Conservation (phyloP, 116 monocot species). For the Papilionanthe hybrid region DNA sequence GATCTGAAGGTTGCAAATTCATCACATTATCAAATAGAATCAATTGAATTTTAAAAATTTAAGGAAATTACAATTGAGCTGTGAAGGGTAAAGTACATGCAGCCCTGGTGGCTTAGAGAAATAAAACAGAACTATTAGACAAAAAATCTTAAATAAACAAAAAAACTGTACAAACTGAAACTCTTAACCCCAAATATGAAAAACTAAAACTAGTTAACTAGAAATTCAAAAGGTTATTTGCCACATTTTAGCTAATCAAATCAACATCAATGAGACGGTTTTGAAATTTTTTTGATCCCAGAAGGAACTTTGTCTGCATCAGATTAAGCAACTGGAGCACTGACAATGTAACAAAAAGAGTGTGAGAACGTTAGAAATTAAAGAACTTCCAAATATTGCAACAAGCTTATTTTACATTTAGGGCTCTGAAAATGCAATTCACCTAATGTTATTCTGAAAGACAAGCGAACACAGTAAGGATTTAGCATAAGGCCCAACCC, state of each 20-base stretch:
- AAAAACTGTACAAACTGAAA: neutral
- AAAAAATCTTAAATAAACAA: neutral
- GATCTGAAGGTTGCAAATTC: neutral
- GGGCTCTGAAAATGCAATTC: neutral
- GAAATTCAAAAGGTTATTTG: neutral
- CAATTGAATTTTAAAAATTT: neutral
- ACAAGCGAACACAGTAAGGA: neutral
- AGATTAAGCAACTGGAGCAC: neutral
- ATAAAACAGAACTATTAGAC: neutral
- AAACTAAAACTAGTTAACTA: neutral
- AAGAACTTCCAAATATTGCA: neutral
- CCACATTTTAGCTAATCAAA: neutral
- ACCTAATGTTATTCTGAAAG: slow-evolving; percentile 1
- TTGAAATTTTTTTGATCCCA: neutral
- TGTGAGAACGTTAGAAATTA: neutral
- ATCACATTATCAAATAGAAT: neutral
- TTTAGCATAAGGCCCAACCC: neutral
- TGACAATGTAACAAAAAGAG: neutral
- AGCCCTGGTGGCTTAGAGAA: neutral
- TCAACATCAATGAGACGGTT: neutral
- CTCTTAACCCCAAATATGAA: neutral
- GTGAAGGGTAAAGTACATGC: neutral
- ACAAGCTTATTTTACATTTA: neutral
- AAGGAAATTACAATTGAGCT: neutral
- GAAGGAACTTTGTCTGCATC: neutral